These are phyloP conservation scores for Oryza meridionalis DNA, from an alignment of 176 grass and related monocot species.

Conservation along the genomic window DNA sequence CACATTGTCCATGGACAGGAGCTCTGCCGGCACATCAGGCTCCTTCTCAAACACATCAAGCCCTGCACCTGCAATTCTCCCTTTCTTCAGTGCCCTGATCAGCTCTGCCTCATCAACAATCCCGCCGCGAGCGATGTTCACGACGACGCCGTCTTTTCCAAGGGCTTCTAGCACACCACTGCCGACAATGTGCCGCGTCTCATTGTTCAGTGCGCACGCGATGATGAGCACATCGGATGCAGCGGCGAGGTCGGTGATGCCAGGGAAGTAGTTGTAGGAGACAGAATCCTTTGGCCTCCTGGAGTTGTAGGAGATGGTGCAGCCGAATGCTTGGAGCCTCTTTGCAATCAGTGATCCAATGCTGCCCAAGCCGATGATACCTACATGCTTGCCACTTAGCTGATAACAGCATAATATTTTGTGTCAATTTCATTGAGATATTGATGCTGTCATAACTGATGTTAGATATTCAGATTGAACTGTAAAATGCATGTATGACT, in stretches of 20 bases:
- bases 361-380: conserved; percentile 67
- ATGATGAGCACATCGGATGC: conserved; percentile 47
- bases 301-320: conserved; percentile 49
- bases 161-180: conserved; percentile 48
- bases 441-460: neutral
- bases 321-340: conserved; percentile 58
- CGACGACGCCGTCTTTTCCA: conserved; percentile 45
- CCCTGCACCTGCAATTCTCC: conserved; percentile 42
- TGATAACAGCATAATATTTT: neutral
- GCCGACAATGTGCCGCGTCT: conserved; percentile 52
- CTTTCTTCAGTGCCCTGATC: conserved; percentile 28
- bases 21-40: conserved; percentile 42
- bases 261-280: conserved; percentile 33
- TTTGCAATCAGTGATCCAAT: conserved; percentile 53
- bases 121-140: conserved; percentile 57
- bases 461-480: neutral
- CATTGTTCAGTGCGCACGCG: conserved; percentile 37
- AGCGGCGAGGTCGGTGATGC: conserved; percentile 22
- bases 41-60: conserved; percentile 70
- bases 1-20: conserved; percentile 61
- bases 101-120: conserved; percentile 48
- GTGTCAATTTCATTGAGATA: no score
- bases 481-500: neutral
- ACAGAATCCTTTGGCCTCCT: conserved; percentile 22
- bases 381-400: conserved; percentile 58